Conservation (phyloP, 345 rosid species). For the Cardamine resedifolia region DNA sequence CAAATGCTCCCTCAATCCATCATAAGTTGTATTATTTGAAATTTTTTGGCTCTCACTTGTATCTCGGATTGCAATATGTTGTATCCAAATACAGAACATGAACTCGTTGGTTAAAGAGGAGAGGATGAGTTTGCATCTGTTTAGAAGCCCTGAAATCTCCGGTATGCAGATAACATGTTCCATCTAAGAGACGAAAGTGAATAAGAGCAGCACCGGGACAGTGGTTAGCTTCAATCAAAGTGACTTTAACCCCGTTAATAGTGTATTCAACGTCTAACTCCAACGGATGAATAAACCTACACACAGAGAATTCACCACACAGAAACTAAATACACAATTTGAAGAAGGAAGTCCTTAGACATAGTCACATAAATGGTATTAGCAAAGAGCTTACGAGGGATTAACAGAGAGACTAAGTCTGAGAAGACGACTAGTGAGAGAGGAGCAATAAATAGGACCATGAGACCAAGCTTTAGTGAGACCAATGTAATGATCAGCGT, state of each 20-base stretch:
- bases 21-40: neutral
- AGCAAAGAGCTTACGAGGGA: conserved; percentile 47
- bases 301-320: conserved; percentile 5
- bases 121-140: conserved; percentile 58
- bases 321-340: conserved; percentile 4
- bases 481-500: conserved; percentile 74
- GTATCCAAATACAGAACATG: conserved; percentile 75
- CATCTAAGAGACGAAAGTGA: conserved; percentile 56
- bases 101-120: conserved; percentile 50
- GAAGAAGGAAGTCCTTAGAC: neutral
- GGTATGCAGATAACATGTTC: conserved; percentile 65
- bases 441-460: conserved; percentile 67
- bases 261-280: conserved; percentile 52
- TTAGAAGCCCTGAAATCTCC: conserved; percentile 87
- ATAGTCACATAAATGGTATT: neutral
- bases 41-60: conserved; percentile 46
- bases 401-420: conserved; percentile 54
- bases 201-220: conserved; percentile 81
- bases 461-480: conserved; percentile 71
- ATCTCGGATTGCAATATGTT: conserved; percentile 77
- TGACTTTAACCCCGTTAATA: conserved; percentile 57
- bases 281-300: conserved; percentile 58
- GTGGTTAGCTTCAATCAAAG: conserved; percentile 75
- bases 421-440: conserved; percentile 68
- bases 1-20: conserved; percentile 5